A percentile compares a stretch with the other conserved stretches of the same genome.
These are phyloP conservation scores for bread wheat (Triticum aestivum) DNA, from an alignment of 176 grass and related monocot genomes.

Conservation along the genomic window IWGSC_CS_RefSeq_v2.1 NC_057799.1:442682144-442682643, in stretches of 20 bases:
- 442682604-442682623: constrained; percentile 98
- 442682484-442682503: constrained; percentile 82
- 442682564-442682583: constrained; percentile 94
- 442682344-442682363: constrained; percentile 70
- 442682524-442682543: constrained; percentile 46
- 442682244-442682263: too few relatives aligned
- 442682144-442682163: too few relatives aligned
- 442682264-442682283: background rate
- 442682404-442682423: constrained; percentile 70
- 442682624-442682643: constrained; percentile 89
- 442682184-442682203: too few relatives aligned
- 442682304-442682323: constrained; percentile 61
- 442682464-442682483: constrained; percentile 65
- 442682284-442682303: background rate
- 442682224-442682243: too few relatives aligned
- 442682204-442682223: too few relatives aligned
- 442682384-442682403: constrained; percentile 64
- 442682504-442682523: constrained; percentile 67
- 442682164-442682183: too few relatives aligned
- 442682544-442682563: constrained; percentile 48
- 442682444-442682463: constrained; percentile 40
- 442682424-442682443: constrained; percentile 63
- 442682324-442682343: constrained; percentile 52
- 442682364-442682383: constrained; percentile 94
- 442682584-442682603: constrained; percentile 95